These are phyloP conservation scores for Fusarium haematococcum DNA, from an alignment of 2,329 filamentous ascomycete genomes.

Conservation along the genomic window DNA sequence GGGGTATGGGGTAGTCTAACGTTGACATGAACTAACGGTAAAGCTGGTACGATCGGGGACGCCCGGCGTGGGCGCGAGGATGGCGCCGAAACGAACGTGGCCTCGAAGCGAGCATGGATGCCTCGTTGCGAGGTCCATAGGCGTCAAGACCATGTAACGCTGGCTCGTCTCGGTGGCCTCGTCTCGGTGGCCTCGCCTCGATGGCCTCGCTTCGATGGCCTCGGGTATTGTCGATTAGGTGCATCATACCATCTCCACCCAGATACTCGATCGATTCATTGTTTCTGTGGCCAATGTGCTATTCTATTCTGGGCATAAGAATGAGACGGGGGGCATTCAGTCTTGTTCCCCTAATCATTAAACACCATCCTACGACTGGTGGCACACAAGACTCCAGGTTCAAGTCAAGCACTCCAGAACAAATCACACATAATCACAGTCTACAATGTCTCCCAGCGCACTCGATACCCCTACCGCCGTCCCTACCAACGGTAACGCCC, in stretches of 20 bases:
- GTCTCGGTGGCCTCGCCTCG: background rate
- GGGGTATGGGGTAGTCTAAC: background rate
- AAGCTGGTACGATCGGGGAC: background rate
- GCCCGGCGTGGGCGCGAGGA: background rate
- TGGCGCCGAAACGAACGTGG: background rate
- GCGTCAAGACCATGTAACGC: background rate
- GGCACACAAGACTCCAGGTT: background rate
- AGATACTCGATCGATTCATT: background rate
- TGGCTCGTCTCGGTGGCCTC: background rate
- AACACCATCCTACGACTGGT: background rate
- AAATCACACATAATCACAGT: background rate
- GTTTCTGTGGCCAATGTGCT: background rate
- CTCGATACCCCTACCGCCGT: background rate
- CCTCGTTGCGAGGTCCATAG: background rate
- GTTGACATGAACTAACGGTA: background rate
- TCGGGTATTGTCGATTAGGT: background rate
- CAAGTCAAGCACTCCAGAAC: background rate
- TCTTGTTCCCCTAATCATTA: background rate
- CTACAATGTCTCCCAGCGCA: background rate
- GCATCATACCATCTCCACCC: background rate
- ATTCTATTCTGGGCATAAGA: background rate
- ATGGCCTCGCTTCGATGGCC: background rate
- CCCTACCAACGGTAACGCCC: background rate
- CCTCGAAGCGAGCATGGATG: background rate
- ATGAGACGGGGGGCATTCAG: background rate